Evolutionary conservation across 345 rosid species (phyloP), one percentile per base, ranked within the genome.

Genomic region (Pseudoturritis turrita): DNA sequence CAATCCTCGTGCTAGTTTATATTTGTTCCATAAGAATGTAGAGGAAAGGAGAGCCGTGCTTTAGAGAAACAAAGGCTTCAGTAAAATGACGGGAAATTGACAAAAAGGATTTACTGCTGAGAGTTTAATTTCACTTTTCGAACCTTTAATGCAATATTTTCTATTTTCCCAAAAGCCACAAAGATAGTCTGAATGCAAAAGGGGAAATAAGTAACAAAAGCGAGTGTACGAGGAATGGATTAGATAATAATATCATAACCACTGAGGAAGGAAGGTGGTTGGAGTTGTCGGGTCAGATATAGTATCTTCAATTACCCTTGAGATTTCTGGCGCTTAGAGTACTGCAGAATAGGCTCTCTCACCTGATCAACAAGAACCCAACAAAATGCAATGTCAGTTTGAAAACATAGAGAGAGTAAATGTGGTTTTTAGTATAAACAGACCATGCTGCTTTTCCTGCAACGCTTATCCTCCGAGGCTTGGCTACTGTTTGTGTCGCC

Each of bases 391-490:
- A 25, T 59, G 12, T 69, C 17, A 68, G 51, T 52, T 44, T 46
- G 59, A 26, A 25, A 4, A 68, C 13, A 41, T 61, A 19, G 39
- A 0, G n/a, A 61, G 47, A 64, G 68, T 25, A 14, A n/a, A 29
- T 61, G 53, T 22, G 61, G 25, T 70, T 50, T 43, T 35, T n/a
- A 29, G 70, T 37, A 46, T 69, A 2, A 22, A 33, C 65, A 37
- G 76, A 91, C 99, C 80, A 71, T 85, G 99, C 99, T 95, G 62
- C 94, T 75, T 83, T 95, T 92, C 83, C 94, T 85, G 57, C 53
- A 68, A 52, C 83, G 81, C 71, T 73, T 92, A 1, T 92, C 92
- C 36, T 86, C 94, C 55, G 85, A 78, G 55, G 91, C 70, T 81
- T 78, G 81, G 75, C 89, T 84, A 76, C 81, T 72, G 36, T 65